Evolutionary conservation across 2,329 filamentous ascomycete genomes (phyloP), one percentile per base, ranked within the genome.

Genomic region (Claviceps pazoutovae): DNA sequence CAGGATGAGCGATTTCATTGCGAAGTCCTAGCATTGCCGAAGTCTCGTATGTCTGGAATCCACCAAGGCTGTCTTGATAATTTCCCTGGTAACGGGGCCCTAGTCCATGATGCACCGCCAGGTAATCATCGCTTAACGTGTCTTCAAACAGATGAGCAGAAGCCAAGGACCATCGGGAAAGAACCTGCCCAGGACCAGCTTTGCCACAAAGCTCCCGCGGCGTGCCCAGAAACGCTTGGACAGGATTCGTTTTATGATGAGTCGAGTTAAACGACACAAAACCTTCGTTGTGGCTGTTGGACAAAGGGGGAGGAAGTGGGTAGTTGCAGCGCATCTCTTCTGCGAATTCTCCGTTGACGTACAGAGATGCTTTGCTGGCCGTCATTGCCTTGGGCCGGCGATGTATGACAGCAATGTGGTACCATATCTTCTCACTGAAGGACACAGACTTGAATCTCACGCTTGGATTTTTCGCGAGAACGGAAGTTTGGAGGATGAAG

Each of bases 401-500:
- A 67, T 98, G 93, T 23, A 93, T 87, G 55, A 98, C 71, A 44
- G 84, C 88, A 60, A 98, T 80, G 66, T 98, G 93, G 66, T 98
- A 98, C 93, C 93, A 98, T 59, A 73, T 76, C 51, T 82, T 79
- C 56, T 86, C 76, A 59, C 82, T 73, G 62, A 98, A 97, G 0
- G 76, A 72, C 11, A 83, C 79, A 2, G 85, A 85, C 65, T 93
- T 95, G 74, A 98, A 98, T 52, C 93, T 82, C 46, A 98, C 87
- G 66, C 91, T 97, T 2, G 93, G 91, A 53, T 86, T 81, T 50
- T 82, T 76, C 8, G 89, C 89, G 50, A 82, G 87, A 55, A 97
- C 86, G 17, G 93, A 96, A 7, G 94, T 97, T 68, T 98, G 93
- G 5, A 98, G 73, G 58, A 98, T 98, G 58, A 98, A 86, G 67